These are phyloP conservation scores for Phoma herbarum DNA, from an alignment of 2,329 filamentous ascomycete species.

Conservation along the genomic window DNA sequence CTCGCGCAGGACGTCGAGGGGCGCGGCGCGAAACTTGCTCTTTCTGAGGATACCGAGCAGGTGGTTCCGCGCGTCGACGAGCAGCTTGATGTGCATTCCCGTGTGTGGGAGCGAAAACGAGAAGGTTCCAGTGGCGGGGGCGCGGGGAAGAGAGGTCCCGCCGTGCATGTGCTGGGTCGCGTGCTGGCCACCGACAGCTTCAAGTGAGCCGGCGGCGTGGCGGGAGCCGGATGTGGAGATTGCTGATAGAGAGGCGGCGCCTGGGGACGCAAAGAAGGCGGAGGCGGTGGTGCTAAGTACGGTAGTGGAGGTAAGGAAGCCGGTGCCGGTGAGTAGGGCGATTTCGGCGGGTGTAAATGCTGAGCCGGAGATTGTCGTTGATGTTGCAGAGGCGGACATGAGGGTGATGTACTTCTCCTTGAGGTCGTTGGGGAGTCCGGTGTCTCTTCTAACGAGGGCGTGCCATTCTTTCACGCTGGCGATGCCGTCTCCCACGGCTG, in stretches of 20 bases:
- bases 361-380: slow-evolving; percentile 52
- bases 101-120: slow-evolving; percentile 71
- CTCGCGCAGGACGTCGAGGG: slow-evolving; percentile 69
- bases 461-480: slow-evolving; percentile 64
- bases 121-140: slow-evolving; percentile 49
- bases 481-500: slow-evolving; percentile 70
- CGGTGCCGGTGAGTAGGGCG: slow-evolving; percentile 68
- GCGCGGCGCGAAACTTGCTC: slow-evolving; percentile 69
- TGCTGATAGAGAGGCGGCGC: slow-evolving; percentile 60
- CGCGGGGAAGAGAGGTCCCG: slow-evolving; percentile 56
- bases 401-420: slow-evolving; percentile 61
- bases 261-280: slow-evolving; percentile 55
- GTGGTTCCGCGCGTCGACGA: slow-evolving; percentile 68
- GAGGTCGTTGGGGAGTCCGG: slow-evolving; percentile 33
- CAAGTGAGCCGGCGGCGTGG: slow-evolving; percentile 73
- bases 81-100: slow-evolving; percentile 72
- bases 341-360: slow-evolving; percentile 59
- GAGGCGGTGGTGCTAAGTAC: slow-evolving; percentile 48
- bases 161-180: slow-evolving; percentile 73
- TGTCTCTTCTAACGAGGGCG: slow-evolving; percentile 38
- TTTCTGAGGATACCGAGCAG: slow-evolving; percentile 67
- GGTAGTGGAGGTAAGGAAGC: slow-evolving; percentile 68
- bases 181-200: slow-evolving; percentile 73
- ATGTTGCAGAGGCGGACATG: slow-evolving; percentile 62
- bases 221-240: slow-evolving; percentile 68